phyloP scores from a whole-genome alignment of 148 eudicot species.

The Euryodendron excelsum region DNA sequence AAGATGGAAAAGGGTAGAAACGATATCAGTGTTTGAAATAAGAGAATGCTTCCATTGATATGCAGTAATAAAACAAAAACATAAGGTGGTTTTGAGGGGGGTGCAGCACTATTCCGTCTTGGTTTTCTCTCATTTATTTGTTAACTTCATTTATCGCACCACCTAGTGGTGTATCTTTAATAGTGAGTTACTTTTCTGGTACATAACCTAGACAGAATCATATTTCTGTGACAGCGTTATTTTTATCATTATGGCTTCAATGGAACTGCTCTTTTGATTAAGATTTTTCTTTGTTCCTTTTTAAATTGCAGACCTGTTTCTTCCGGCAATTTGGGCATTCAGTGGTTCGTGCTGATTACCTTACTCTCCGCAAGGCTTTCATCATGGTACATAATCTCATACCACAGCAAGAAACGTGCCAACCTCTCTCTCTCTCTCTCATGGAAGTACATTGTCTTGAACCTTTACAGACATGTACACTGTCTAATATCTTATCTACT shows the following conservation, averaged over 20 bases:
- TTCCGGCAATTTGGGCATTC: slow-evolving; percentile 88
- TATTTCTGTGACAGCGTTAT: not conserved
- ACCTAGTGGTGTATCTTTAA: not conserved
- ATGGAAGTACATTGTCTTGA: no score
- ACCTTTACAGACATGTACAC: no score
- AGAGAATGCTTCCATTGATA: not conserved
- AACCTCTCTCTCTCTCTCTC: not conserved
- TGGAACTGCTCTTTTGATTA: not conserved
- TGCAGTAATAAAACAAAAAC: not conserved
- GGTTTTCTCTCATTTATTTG: not conserved
- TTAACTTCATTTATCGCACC: not conserved
- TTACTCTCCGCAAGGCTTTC: slow-evolving; percentile 91
- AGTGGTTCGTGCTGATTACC: slow-evolving; percentile 89
- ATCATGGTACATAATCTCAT: slow-evolving; percentile 53
- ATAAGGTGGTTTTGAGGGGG: not conserved
- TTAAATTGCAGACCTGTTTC: slow-evolving; percentile 68
- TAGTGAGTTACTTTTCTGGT: not conserved
- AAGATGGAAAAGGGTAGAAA: not conserved
- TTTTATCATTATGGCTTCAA: not conserved
- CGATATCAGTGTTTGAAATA: no score
- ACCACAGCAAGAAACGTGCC: not conserved
- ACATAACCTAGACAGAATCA: not conserved
- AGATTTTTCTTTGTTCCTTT: not conserved
- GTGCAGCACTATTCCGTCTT: not conserved
- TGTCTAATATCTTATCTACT: no score